A percentile compares a stretch with the other conserved stretches of the same genome.
phyloP scores from a whole-genome alignment of 83 land plant genomes.

The Diphasiastrum complanatum region DNA sequence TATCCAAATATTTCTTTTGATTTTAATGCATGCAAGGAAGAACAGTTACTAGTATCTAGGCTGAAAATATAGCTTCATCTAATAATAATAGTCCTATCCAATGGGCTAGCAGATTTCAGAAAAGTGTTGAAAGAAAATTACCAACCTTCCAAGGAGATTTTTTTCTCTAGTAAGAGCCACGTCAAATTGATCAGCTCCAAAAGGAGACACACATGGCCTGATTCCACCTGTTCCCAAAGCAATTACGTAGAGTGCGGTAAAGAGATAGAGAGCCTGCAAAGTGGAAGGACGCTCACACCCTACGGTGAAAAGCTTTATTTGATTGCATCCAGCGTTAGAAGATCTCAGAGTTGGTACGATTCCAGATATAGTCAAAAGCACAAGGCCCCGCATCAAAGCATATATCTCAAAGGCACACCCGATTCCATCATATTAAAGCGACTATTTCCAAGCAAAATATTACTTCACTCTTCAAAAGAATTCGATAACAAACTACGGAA shows the following conservation, averaged over 20 bases:
- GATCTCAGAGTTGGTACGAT: background rate
- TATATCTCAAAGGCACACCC: background rate
- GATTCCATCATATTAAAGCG: no score
- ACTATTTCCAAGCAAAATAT: no score
- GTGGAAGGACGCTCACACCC: constrained; percentile 18
- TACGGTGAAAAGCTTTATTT: background rate
- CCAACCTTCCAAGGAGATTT: constrained; percentile 24
- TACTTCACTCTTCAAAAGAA: no score
- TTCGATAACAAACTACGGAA: no score
- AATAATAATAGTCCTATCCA: no score
- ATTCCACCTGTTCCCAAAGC: constrained; percentile 51
- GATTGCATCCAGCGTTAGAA: background rate
- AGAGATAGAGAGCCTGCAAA: constrained; percentile 21
- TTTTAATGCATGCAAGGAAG: no score
- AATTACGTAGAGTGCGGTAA: constrained; percentile 33
- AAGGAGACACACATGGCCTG: constrained; percentile 35
- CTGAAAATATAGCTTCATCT: no score
- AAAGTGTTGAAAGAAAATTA: no score
- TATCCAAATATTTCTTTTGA: no score
- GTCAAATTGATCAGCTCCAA: constrained; percentile 62
- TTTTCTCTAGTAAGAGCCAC: constrained; percentile 28
- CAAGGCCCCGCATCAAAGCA: background rate
- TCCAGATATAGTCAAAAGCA: background rate
- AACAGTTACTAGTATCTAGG: no score
- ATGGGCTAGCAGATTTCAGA: no score